Evolutionary conservation across 495 filamentous ascomycete genomes (phyloP).

Genomic region (Trichoderma reesei): DNA sequence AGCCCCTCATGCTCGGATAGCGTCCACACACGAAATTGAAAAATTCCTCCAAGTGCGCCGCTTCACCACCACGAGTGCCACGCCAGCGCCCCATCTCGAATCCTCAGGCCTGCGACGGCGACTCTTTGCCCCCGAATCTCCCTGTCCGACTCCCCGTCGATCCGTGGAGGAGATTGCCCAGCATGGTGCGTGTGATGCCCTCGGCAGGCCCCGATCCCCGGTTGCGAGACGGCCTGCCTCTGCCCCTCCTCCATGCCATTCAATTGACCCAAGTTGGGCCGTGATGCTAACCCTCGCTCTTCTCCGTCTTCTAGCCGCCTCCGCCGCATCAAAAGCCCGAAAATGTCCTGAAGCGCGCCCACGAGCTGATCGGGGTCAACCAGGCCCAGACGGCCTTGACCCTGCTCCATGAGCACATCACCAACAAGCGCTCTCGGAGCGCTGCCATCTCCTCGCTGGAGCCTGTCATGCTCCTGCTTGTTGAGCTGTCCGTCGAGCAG

Average conservation of each 20-base stretch:
- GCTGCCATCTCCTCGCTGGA: conserved; percentile 93
- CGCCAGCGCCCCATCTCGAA: conserved; percentile 10
- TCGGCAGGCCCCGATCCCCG: neutral
- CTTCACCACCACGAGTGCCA: conserved; percentile 10
- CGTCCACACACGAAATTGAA: conserved; percentile 15
- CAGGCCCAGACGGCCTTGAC: conserved; percentile 86
- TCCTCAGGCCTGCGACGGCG: conserved; percentile 11
- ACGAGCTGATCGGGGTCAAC: conserved; percentile 95
- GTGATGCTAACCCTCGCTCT: conserved; percentile 4
- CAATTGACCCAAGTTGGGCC: conserved; percentile 48
- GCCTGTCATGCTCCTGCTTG: conserved; percentile 95
- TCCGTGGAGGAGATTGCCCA: conserved; percentile 31
- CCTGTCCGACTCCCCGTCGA: conserved; percentile 17
- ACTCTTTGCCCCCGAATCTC: conserved; percentile 16
- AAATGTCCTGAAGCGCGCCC: conserved; percentile 96
- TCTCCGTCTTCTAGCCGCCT: conserved; percentile 44
- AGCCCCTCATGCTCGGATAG: conserved; percentile 11
- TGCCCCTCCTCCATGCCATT: conserved; percentile 12
- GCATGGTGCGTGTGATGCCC: conserved; percentile 24
- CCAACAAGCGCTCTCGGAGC: conserved; percentile 93
- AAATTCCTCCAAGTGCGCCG: conserved; percentile 10
- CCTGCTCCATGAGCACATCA: conserved; percentile 97
- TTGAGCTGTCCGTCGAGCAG: conserved; percentile 91
- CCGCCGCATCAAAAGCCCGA: conserved; percentile 94
- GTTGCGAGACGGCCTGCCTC: neutral